A percentile compares a stretch with the other conserved stretches of the same genome.
Evolutionary conservation across 306 rosid species (phyloP).

Genomic region (Sechiopsis laciniata): DNA sequence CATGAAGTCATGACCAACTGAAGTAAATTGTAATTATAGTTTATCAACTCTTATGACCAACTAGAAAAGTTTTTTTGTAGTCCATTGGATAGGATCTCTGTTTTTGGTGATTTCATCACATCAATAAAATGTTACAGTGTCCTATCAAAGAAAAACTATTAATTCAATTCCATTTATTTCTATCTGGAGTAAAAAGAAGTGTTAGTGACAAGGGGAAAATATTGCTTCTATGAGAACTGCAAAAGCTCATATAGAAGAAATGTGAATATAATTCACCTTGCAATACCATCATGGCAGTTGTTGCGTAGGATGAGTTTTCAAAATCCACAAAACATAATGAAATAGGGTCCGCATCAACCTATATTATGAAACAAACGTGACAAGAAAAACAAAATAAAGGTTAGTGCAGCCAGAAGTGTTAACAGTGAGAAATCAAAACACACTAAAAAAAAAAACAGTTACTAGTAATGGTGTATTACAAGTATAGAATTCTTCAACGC

Average conservation of each 20-base stretch:
- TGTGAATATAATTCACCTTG: slow-evolving; percentile 43
- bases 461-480: slow-evolving; percentile 35
- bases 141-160: no score
- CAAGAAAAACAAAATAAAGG: background rate
- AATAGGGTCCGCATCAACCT: slow-evolving; percentile 86
- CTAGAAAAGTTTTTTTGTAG: no score
- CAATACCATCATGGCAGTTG: slow-evolving; percentile 87
- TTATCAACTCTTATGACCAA: no score
- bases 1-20: background rate
- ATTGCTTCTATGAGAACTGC: slow-evolving; percentile 9
- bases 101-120: no score
- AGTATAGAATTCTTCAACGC: slow-evolving; percentile 74
- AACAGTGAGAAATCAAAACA: no score
- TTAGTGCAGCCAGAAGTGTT: background rate
- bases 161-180: background rate
- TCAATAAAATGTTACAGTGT: no score
- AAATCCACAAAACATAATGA: slow-evolving; percentile 88
- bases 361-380: background rate
- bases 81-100: no score
- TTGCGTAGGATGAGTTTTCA: slow-evolving; percentile 71
- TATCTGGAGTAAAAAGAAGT: background rate
- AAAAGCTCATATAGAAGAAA: background rate
- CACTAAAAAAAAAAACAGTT: no score
- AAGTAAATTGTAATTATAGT: no score
- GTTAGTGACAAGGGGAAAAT: slow-evolving; percentile 7